Conservation (phyloP, 768 basidiomycete species). For the Naematelia encephala region DNA sequence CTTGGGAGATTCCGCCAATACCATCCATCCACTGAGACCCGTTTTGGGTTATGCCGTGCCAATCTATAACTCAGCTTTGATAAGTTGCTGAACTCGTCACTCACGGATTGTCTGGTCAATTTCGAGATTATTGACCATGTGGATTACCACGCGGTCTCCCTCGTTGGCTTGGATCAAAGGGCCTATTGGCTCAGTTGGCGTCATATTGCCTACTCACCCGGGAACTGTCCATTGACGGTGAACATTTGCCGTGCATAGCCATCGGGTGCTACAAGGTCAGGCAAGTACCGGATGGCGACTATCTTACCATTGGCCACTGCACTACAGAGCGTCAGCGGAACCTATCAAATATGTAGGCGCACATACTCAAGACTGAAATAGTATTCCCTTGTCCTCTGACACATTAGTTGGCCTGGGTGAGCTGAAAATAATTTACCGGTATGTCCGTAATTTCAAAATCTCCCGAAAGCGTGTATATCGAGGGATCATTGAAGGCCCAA, state of each 20-base stretch:
- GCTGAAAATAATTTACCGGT: slow-evolving; percentile 3
- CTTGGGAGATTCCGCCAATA: slow-evolving; percentile 30
- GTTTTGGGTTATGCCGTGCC: slow-evolving; percentile 40
- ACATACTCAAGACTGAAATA: not conserved
- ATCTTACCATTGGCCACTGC: slow-evolving; percentile 1
- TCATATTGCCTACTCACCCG: slow-evolving; percentile 7
- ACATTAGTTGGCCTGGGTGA: not conserved
- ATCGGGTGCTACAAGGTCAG: slow-evolving; percentile 25
- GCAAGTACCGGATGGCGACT: not conserved
- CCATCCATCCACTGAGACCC: slow-evolving; percentile 32
- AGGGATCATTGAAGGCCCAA: slow-evolving; percentile 6
- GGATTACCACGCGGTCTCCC: slow-evolving; percentile 34
- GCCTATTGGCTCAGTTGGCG: slow-evolving; percentile 1
- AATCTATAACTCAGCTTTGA: slow-evolving; percentile 19
- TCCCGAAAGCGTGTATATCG: slow-evolving; percentile 13
- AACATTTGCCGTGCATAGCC: slow-evolving; percentile 24
- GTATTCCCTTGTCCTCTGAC: slow-evolving; percentile 21
- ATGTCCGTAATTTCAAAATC: slow-evolving; percentile 21
- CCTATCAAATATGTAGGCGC: too few relatives aligned
- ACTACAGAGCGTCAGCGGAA: not conserved
- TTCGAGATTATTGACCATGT: slow-evolving; percentile 32
- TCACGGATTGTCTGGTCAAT: slow-evolving; percentile 25
- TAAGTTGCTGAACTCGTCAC: slow-evolving; percentile 6
- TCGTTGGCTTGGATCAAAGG: slow-evolving; percentile 40
- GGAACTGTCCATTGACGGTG: slow-evolving; percentile 26